Conservation (phyloP, 176 grass and related monocot species). For the barley (Hordeum vulgare) region MorexV3_pseudomolecules_assembly NC_058518.1:472103777-472104276, state of each 20-base stretch:
- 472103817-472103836: slow-evolving; percentile 65
- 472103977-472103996: not conserved
- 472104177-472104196: slow-evolving; percentile 7
- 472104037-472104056: slow-evolving; percentile 1
- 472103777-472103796: slow-evolving; percentile 20
- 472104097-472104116: slow-evolving; percentile 97
- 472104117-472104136: slow-evolving; percentile 76
- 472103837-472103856: slow-evolving; percentile 60
- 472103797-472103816: slow-evolving; percentile 37
- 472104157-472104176: slow-evolving; percentile 38
- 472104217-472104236: slow-evolving; percentile 28
- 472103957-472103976: not conserved
- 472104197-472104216: slow-evolving; percentile 15
- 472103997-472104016: not conserved
- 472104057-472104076: slow-evolving; percentile 42
- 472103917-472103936: slow-evolving; percentile 90
- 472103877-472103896: slow-evolving; percentile 67
- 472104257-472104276: slow-evolving; percentile 99
- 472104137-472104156: slow-evolving; percentile 86
- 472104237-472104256: slow-evolving; percentile 85
- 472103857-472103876: slow-evolving; percentile 86
- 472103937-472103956: slow-evolving; percentile 14
- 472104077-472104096: slow-evolving; percentile 70
- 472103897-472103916: slow-evolving; percentile 56
- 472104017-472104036: not conserved